Evolutionary conservation across 164 flowering plant species (phyloP).

Genomic region (Berberis vulgaris): DNA sequence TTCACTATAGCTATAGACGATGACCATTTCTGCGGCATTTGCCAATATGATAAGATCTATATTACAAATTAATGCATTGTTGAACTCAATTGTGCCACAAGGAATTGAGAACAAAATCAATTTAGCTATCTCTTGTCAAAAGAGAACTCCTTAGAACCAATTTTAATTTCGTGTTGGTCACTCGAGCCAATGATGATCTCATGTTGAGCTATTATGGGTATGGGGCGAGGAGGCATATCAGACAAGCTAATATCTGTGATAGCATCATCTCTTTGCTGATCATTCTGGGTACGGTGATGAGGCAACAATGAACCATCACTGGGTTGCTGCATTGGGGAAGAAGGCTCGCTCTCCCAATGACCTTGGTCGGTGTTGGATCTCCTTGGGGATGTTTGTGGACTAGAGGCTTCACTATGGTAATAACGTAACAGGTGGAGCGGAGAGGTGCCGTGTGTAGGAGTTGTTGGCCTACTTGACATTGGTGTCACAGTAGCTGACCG

Average conservation of each 20-base stretch:
- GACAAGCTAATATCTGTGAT: conserved; percentile 7
- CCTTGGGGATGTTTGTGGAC: conserved; percentile 36
- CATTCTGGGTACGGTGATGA: conserved; percentile 10
- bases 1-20: no score
- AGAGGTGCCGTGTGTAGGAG: conserved; percentile 40
- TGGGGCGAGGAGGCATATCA: conserved; percentile 8
- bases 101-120: no score
- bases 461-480: conserved; percentile 41
- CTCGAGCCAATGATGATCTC: conserved; percentile 13
- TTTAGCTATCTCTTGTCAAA: conserved; percentile 16
- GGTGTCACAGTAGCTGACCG: conserved; percentile 29
- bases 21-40: no score
- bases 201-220: conserved; percentile 12
- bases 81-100: no score
- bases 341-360: conserved; percentile 31
- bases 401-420: conserved; percentile 20
- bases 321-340: conserved; percentile 22
- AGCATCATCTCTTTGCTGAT: conserved; percentile 9
- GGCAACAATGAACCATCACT: conserved; percentile 25
- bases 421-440: conserved; percentile 49
- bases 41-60: no score
- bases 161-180: not conserved
- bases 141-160: conserved; percentile 14
- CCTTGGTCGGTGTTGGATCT: conserved; percentile 21
- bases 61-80: no score